Conservation (phyloP, 225 moss, liverwort and hornwort species). For the Thuidium tamariscinum region DNA sequence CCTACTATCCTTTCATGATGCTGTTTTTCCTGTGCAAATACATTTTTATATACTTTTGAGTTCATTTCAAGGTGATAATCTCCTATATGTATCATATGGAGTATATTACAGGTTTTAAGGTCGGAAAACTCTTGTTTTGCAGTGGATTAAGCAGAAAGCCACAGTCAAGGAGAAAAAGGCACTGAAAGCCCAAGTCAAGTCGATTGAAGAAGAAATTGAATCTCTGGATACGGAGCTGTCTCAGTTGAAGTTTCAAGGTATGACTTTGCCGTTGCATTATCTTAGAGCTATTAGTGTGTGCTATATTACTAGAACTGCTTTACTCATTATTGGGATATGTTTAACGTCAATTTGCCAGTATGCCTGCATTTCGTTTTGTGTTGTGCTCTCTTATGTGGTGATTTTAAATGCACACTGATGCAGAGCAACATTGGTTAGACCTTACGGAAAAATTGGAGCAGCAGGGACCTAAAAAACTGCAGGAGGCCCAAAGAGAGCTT, state of each 20-base stretch:
- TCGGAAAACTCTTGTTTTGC: neutral
- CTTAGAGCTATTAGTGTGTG: neutral
- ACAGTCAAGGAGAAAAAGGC: slow-evolving; percentile 53
- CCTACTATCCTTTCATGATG: neutral
- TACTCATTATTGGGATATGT: neutral
- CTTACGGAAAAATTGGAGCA: slow-evolving; percentile 52
- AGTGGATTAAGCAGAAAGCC: slow-evolving; percentile 50
- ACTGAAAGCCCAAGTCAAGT: slow-evolving; percentile 42
- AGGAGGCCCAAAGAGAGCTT: slow-evolving; percentile 36
- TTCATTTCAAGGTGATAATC: neutral
- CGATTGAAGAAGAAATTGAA: slow-evolving; percentile 38
- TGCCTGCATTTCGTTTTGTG: neutral
- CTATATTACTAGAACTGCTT: neutral
- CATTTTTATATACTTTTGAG: neutral
- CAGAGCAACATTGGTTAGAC: slow-evolving; percentile 57
- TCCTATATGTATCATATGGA: neutral
- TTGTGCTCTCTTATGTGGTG: neutral
- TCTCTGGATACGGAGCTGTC: slow-evolving; percentile 33
- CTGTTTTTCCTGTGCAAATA: neutral
- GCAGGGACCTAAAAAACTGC: slow-evolving; percentile 28
- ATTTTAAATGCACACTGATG: neutral
- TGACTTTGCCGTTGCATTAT: neutral
- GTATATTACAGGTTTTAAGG: neutral
- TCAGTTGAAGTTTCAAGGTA: slow-evolving; percentile 50
- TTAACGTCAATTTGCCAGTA: neutral